Base-by-base conservation (phyloP, 2,329 filamentous ascomycete genomes). In the Elsinoe arachidis region DNA sequence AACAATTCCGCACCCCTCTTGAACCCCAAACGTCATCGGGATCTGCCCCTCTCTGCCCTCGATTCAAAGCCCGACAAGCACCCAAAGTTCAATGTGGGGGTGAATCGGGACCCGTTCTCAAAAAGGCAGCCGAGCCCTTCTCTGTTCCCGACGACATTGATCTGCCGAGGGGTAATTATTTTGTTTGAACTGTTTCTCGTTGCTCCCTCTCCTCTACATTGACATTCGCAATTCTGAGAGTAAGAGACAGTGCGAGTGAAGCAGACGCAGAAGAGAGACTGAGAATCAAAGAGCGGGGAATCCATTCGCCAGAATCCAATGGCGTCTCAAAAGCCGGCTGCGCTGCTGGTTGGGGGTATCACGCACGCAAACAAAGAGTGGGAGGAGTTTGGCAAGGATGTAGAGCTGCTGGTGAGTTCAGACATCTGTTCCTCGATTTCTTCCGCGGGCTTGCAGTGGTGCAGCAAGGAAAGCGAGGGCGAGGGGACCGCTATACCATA, bases 361-460 rank as follows among this genome's bases (percentile, higher is more conserved):
- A 64, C 67, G 2, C 75, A 78, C 61, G 69, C 75, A 14, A 65
- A 69, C 21, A 73, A 74, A 61, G 75, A 78, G 61, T 78, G 76
- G 76, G 64, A 76, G 58, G 69, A 69, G 5, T 64, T 69, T 19
- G 63, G 64, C 17, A 67, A 67, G 35, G 58, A 70, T 34, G 56
- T 68, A 11, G 61, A 62, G 35, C 58, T 71, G 19, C 67, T 68
- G 63, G 70, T 71, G 39, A 33, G 58, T 44, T 9, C 30, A 15
- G n/a, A 30, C 21, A n/a, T 30, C 10, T 9, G 39, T 19, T 17
- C 19, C 9, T 43, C 11, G 39, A 3, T 43, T 15, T 19, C 9
- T 19, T 43, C 15, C 19, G 15, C 5, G 15, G 5, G 3, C 15
- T 15, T 11, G 39, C 5, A 11, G 39, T 9, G 14, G 19, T 15